A percentile compares a stretch with the other conserved stretches of the same genome.
These are phyloP conservation scores for Erodium trifolium DNA, from an alignment of 441 rosid genomes.

Conservation along the genomic window DNA sequence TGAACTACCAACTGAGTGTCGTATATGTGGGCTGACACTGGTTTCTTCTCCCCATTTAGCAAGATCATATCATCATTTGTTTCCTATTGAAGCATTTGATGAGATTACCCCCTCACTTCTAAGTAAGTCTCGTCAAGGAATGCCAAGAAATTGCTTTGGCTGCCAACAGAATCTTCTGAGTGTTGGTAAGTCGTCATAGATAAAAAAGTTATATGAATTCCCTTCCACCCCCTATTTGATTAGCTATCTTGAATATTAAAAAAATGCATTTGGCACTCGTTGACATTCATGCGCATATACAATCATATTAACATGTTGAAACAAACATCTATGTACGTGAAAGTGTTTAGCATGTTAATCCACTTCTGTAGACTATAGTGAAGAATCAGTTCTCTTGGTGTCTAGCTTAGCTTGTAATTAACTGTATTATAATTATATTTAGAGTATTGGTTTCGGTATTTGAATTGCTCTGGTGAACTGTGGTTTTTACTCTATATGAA, in stretches of 20 bases:
- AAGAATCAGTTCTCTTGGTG: background rate
- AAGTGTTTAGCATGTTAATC: background rate
- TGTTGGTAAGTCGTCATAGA: constrained; percentile 37
- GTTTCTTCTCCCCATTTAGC: constrained; percentile 95
- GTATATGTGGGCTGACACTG: constrained; percentile 78
- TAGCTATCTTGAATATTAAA: background rate
- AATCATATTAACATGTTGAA: background rate
- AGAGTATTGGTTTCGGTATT: background rate
- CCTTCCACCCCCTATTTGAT: constrained; percentile 2
- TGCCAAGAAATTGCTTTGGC: constrained; percentile 53
- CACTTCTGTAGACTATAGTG: background rate
- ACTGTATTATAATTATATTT: background rate
- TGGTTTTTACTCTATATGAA: background rate
- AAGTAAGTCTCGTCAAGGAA: constrained; percentile 29
- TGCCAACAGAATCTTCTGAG: constrained; percentile 60
- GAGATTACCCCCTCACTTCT: constrained; percentile 40
- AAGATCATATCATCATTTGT: constrained; percentile 91
- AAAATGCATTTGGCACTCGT: background rate
- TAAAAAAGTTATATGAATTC: background rate
- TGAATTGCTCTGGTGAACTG: background rate
- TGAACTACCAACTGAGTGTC: constrained; percentile 80
- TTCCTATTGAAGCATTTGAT: constrained; percentile 74
- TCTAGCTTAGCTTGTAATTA: background rate
- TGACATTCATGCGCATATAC: background rate
- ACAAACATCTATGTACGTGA: background rate